A percentile compares a stretch with the other conserved stretches of the same genome.
Evolutionary conservation across 2,329 filamentous ascomycete genomes (phyloP).

Genomic region (Gyromitra esculenta): DNA sequence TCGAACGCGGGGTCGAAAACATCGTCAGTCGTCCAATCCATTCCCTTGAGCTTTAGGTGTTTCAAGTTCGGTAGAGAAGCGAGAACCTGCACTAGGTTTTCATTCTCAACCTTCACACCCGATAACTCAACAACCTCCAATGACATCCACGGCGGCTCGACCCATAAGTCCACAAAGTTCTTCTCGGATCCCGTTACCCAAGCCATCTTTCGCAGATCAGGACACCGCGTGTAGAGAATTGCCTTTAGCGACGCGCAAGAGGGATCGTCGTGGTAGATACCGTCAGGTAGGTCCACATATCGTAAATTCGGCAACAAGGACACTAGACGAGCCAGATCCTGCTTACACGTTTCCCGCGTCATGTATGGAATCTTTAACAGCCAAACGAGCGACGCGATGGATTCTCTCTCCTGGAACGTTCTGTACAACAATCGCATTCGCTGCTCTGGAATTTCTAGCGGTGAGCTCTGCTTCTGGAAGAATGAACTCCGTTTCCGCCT

Average conservation of each 20-base stretch:
- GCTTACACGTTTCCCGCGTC: constrained; percentile 86
- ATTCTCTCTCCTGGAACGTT: constrained; percentile 80
- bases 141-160: constrained; percentile 72
- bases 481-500: constrained; percentile 77
- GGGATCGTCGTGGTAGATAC: constrained; percentile 82
- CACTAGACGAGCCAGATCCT: constrained; percentile 84
- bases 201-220: constrained; percentile 86
- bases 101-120: constrained; percentile 74
- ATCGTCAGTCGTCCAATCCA: constrained; percentile 77
- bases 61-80: constrained; percentile 73
- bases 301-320: constrained; percentile 84
- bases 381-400: constrained; percentile 74
- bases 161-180: constrained; percentile 75
- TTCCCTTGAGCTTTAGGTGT: constrained; percentile 77
- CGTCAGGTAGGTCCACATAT: constrained; percentile 90
- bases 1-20: constrained; percentile 74
- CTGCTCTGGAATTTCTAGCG: constrained; percentile 79
- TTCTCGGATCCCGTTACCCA: constrained; percentile 82
- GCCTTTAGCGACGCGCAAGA: constrained; percentile 79
- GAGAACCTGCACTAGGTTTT: constrained; percentile 75
- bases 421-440: constrained; percentile 82
- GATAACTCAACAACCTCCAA: constrained; percentile 78
- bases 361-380: constrained; percentile 93
- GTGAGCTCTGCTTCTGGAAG: constrained; percentile 76
- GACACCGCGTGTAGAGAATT: constrained; percentile 84